Evolutionary conservation across 2,329 filamentous ascomycete species (phyloP), one percentile per base, ranked within the genome.

Genomic region (Cryoendolithus antarcticus): DNA sequence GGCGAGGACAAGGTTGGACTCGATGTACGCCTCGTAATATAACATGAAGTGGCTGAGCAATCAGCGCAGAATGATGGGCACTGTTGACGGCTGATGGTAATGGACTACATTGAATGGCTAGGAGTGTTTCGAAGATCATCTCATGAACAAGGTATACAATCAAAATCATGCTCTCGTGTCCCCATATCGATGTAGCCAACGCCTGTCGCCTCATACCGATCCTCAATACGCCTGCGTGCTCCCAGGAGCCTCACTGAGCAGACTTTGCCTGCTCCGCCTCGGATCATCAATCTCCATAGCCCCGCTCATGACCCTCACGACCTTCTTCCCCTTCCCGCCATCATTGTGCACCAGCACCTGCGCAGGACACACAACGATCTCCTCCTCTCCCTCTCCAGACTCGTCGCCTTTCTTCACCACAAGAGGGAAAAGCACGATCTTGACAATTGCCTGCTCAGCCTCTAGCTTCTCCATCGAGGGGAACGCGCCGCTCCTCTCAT

Each of bases 361-460:
- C 5, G 93, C 91, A 7, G 89, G 89, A 57, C 82, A 93, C 33
- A 98, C 86, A 34, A 96, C 88, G 47, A 93, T 85, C 68, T 96
- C 88, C 49, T 95, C 86, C 39, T 95, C 86, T 39, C 88, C 89
- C 38, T 81, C 73, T 15, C 88, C 91, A 31, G 71, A 69, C 57
- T 96, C 89, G 54, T 93, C 84, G 38, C 88, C 89, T 67, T 91
- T 93, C 67, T 94, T 94, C 52, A 96, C 85, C 11, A 98, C 89
- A 1, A 96, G 72, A 7, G 93, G 93, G 69, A 98, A 98, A 31
- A 98, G 74, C 2, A 98, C 88, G 45, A 94, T 76, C 49, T 91
- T 83, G 31, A 98, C 86, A 11, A 89, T 75, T 19, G 86, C 80
- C 31, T 75, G 72, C 44, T 80, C 72, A 4, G 71, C 69, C 61